Evolutionary conservation across 768 basidiomycete genomes (phyloP), one percentile per base, ranked within the genome.

Genomic region (Dioszegia hungarica): DNA sequence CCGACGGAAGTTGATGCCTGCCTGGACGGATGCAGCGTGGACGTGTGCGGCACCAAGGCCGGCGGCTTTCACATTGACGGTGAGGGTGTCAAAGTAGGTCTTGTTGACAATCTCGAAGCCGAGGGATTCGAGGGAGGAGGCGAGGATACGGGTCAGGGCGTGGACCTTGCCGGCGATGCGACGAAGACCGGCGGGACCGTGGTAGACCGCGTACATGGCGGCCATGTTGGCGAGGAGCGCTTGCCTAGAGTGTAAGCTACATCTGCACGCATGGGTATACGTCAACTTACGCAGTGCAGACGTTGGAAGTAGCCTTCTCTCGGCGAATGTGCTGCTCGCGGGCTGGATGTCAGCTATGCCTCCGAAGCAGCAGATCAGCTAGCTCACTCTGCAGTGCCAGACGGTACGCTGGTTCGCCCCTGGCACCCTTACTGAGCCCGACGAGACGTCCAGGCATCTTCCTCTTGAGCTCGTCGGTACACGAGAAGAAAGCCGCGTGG

Each of bases 371-470:
- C 3, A 5, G 12, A 41, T 10, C n/a, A 2, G 39, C 17, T 8
- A 52, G 79, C 86, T 79, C 64, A 90, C 94, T 99, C 78, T 99
- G 95, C 43, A 99, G 78, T 15, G 95, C 89, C 57, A 99, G 78
- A 29, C 95, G 84, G 72, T 97, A 98, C 0, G 93, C 95, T 15
- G 85, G 84, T 52, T 87, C 84, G 1, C 94, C 95, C 59, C 85
- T 80, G 8, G 82, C 79, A 74, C 95, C 95, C 57, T 86, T 86
- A 74, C 89, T 92, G 24, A 87, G 81, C 19, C 95, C 95, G 72
- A 99, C 89, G 48, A 99, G 78, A 54, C 95, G 83, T 52, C 95
- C 95, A n/a, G 95, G 95, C 90, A 98, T 95, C 79, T 93, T 94
- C 62, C 94, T 81, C 82, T 98, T 99, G 54, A 98, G 79, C 60